phyloP scores from a whole-genome alignment of 2,329 filamentous ascomycete genomes.

The Ophiocordyceps camponoti-floridani region DNA sequence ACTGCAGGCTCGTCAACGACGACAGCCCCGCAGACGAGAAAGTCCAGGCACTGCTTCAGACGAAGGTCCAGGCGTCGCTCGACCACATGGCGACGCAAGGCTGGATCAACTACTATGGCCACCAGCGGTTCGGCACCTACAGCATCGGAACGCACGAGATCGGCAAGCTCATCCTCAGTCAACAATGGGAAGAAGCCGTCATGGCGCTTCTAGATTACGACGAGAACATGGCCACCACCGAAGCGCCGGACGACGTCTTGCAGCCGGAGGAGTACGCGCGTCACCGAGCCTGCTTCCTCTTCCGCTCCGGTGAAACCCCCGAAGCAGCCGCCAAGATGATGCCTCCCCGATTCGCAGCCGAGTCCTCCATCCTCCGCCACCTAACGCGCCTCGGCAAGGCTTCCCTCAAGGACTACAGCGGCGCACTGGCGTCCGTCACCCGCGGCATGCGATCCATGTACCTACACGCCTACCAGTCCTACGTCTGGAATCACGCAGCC shows the following conservation, averaged over 20 bases:
- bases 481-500: conserved; percentile 80
- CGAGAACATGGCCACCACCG: conserved; percentile 34
- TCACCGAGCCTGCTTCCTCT: conserved; percentile 61
- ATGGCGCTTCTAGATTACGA: conserved; percentile 61
- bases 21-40: conserved; percentile 8
- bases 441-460: conserved; percentile 83
- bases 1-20: conserved; percentile 46
- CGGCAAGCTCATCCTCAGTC: conserved; percentile 67
- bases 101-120: conserved; percentile 94
- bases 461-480: conserved; percentile 87
- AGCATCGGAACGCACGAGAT: conserved; percentile 69
- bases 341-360: conserved; percentile 67
- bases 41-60: conserved; percentile 13
- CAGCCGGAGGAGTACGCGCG: conserved; percentile 63
- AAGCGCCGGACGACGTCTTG: conserved; percentile 26
- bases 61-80: conserved; percentile 37
- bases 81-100: conserved; percentile 52
- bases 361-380: conserved; percentile 62
- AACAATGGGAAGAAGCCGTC: conserved; percentile 65
- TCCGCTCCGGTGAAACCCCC: conserved; percentile 41
- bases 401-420: conserved; percentile 52
- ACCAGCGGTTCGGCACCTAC: conserved; percentile 93
- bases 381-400: conserved; percentile 33
- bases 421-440: conserved; percentile 64
- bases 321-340: conserved; percentile 47